Conservation (phyloP, 352 stramenopile genomes). For the Blastocystis sp. region DNA sequence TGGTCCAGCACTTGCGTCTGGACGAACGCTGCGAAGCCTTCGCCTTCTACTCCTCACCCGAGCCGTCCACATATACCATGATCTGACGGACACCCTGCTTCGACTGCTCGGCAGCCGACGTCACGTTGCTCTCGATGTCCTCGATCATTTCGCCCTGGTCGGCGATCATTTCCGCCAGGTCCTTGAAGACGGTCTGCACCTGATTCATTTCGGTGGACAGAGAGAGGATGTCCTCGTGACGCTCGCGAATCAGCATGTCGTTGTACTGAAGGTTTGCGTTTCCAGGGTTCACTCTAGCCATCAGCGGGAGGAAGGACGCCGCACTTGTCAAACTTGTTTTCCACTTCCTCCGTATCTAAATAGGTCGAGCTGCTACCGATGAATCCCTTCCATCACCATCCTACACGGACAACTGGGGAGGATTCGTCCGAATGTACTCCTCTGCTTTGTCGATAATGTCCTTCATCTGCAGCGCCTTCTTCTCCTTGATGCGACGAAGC, state of each 20-base stretch:
- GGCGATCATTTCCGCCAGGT: constrained; percentile 62
- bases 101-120: constrained; percentile 54
- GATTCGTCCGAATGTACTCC: constrained; percentile 53
- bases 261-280: constrained; percentile 74
- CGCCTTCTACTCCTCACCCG: constrained; percentile 24
- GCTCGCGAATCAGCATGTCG: constrained; percentile 68
- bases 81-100: constrained; percentile 69
- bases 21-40: constrained; percentile 37
- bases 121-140: constrained; percentile 68
- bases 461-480: constrained; percentile 50
- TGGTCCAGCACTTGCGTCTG: constrained; percentile 59
- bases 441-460: constrained; percentile 49
- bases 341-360: constrained; percentile 72
- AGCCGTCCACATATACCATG: not conserved
- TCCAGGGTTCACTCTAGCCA: constrained; percentile 34
- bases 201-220: constrained; percentile 70
- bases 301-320: not conserved
- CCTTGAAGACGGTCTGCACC: constrained; percentile 61
- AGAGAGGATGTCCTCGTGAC: constrained; percentile 66
- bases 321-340: constrained; percentile 67
- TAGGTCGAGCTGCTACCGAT: constrained; percentile 39
- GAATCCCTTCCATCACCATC: not conserved
- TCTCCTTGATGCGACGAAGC: constrained; percentile 62
- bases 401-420: constrained; percentile 28
- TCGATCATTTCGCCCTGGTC: constrained; percentile 73